phyloP scores from a whole-genome alignment of 2,329 filamentous ascomycete species.

The Metarhizium brunneum region DNA sequence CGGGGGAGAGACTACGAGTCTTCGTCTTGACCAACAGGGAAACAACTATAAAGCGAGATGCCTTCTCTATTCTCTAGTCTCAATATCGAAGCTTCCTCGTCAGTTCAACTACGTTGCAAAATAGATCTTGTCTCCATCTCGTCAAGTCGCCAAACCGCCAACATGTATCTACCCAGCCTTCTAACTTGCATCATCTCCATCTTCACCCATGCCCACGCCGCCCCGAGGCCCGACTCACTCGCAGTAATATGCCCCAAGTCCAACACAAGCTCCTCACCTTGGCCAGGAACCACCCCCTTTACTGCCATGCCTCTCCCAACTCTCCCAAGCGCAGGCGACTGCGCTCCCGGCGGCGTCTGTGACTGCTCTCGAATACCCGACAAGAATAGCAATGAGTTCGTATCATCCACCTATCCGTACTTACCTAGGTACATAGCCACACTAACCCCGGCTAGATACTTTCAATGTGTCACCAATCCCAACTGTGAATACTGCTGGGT shows the following conservation, averaged over 20 bases:
- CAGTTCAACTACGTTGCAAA: not conserved
- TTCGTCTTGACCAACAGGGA: not conserved
- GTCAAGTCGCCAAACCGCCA: not conserved
- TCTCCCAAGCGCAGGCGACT: slow-evolving; percentile 3
- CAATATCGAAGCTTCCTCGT: not conserved
- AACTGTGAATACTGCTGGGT: slow-evolving; percentile 18
- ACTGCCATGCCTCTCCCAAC: not conserved
- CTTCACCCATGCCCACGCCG: not conserved
- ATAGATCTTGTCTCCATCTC: not conserved
- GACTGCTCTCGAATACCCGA: slow-evolving; percentile 19
- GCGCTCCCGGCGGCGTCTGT: slow-evolving; percentile 15
- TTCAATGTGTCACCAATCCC: slow-evolving; percentile 25
- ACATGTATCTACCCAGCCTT: not conserved
- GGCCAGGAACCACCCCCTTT: not conserved
- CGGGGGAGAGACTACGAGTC: not conserved
- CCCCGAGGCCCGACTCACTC: not conserved
- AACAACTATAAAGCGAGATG: not conserved
- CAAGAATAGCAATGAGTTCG: slow-evolving; percentile 20
- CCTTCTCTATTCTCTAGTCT: not conserved
- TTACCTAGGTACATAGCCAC: not conserved
- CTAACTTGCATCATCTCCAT: not conserved
- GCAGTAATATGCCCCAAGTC: not conserved
- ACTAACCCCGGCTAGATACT: slow-evolving; percentile 15
- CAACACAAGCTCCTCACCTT: not conserved
- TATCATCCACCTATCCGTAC: not conserved